Conservation (phyloP, 345 rosid species). For the Turnera subulata region DNA sequence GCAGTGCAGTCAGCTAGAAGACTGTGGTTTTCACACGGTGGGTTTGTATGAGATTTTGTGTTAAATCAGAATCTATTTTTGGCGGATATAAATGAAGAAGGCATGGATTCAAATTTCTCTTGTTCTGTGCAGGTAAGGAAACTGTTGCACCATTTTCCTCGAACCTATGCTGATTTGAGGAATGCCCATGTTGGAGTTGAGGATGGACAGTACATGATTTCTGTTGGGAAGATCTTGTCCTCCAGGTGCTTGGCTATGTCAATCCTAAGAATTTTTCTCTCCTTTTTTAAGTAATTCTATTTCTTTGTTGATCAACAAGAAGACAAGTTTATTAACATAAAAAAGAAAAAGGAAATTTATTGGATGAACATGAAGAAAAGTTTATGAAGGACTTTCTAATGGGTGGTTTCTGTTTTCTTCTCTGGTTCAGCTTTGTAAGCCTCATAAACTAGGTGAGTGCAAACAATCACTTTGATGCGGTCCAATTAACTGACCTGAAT, state of each 20-base stretch:
- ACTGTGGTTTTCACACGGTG: constrained; percentile 83
- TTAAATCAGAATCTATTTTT: neutral
- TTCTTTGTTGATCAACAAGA: neutral
- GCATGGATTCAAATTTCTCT: constrained; percentile 16
- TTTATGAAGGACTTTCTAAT: neutral
- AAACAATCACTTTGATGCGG: too few relatives aligned
- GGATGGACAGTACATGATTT: constrained; percentile 87
- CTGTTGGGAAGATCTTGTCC: constrained; percentile 69
- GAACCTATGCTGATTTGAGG: constrained; percentile 86
- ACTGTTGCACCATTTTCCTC: constrained; percentile 86
- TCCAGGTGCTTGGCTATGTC: constrained; percentile 48
- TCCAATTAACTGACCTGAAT: too few relatives aligned
- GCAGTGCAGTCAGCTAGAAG: constrained; percentile 54
- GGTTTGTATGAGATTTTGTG: constrained; percentile 19
- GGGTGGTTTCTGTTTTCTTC: too few relatives aligned
- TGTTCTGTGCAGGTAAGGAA: constrained; percentile 57
- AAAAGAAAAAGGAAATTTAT: too few relatives aligned
- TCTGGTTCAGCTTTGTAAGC: too few relatives aligned
- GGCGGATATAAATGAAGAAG: constrained; percentile 7
- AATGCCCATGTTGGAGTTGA: constrained; percentile 68
- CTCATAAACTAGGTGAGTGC: too few relatives aligned
- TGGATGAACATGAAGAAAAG: too few relatives aligned
- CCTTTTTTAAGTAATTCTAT: constrained; percentile 1
- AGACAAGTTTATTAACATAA: constrained; percentile 10
- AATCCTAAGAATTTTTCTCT: neutral